Conservation (phyloP, 1,284 basidiomycete genomes). For the Austroboletus rostrupii region DNA sequence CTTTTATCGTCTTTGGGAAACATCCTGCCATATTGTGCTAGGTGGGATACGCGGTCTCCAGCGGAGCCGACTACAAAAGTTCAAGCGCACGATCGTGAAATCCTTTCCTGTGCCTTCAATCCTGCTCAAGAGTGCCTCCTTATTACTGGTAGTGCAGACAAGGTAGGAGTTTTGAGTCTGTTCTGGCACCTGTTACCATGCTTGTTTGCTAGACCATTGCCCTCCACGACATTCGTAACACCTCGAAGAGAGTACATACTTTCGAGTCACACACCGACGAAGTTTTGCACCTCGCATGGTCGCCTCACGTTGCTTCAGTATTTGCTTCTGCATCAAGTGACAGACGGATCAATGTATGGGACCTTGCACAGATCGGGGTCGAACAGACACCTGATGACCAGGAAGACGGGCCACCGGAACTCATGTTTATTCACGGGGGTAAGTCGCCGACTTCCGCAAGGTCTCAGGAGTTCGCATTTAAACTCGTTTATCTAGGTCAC, state of each 20-base stretch:
- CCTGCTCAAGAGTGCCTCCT: conserved; percentile 83
- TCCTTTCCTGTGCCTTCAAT: conserved; percentile 89
- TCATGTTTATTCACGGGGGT: conserved; percentile 92
- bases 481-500: conserved; percentile 47
- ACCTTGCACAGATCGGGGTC: conserved; percentile 86
- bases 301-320: conserved; percentile 85
- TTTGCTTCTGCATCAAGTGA: conserved; percentile 94
- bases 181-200: neutral
- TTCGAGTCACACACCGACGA: conserved; percentile 96
- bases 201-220: conserved; percentile 68
- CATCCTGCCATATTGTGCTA: conserved; percentile 32
- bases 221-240: conserved; percentile 85
- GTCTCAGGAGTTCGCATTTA: conserved; percentile 1
- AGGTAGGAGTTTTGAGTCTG: conserved; percentile 46
- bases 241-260: conserved; percentile 80
- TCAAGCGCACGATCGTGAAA: conserved; percentile 87
- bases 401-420: conserved; percentile 94
- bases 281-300: conserved; percentile 93
- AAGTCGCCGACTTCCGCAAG: conserved; percentile 11
- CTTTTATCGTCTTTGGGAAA: conserved; percentile 5
- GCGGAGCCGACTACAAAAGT: conserved; percentile 70
- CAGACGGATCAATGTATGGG: conserved; percentile 94
- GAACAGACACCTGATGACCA: conserved; percentile 98
- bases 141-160: conserved; percentile 92
- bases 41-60: conserved; percentile 88